phyloP scores from a whole-genome alignment of 306 rosid genomes.

The Trifolium fragiferum region DNA sequence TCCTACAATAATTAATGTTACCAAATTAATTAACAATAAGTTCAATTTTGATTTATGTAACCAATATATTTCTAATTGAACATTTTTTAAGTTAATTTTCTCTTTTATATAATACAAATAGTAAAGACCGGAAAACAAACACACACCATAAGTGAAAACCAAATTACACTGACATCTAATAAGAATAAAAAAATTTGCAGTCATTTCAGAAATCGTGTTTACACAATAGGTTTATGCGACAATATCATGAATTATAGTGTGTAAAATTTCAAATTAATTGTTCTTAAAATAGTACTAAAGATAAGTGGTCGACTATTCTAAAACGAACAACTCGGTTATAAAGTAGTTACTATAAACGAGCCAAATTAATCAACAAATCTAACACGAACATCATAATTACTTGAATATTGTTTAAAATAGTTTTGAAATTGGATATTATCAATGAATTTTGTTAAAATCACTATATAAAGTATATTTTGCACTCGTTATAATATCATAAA shows the following conservation, averaged over 20 bases:
- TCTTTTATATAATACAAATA: no score
- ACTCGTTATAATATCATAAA: not conserved
- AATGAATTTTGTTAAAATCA: no score
- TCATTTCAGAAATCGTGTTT: no score
- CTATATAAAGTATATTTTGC: no score
- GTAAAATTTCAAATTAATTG: not conserved
- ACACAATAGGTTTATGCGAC: no score
- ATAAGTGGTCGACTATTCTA: not conserved
- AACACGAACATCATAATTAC: not conserved
- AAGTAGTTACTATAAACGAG: no score
- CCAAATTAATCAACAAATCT: not conserved
- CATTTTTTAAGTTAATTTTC: not conserved
- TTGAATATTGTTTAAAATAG: not conserved
- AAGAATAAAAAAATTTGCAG: no score
- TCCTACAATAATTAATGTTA: slow-evolving; percentile 43
- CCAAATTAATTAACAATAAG: not conserved
- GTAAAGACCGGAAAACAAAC: not conserved
- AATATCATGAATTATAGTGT: no score
- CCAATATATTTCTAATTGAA: not conserved
- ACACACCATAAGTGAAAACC: not conserved
- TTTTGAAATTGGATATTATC: not conserved
- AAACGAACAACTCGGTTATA: not conserved
- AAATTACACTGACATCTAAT: not conserved
- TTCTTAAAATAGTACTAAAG: not conserved
- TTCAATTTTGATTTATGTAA: not conserved